Conservation (phyloP, 129 eudicot species). For the Chrysanthemum lavandulifolium region DNA sequence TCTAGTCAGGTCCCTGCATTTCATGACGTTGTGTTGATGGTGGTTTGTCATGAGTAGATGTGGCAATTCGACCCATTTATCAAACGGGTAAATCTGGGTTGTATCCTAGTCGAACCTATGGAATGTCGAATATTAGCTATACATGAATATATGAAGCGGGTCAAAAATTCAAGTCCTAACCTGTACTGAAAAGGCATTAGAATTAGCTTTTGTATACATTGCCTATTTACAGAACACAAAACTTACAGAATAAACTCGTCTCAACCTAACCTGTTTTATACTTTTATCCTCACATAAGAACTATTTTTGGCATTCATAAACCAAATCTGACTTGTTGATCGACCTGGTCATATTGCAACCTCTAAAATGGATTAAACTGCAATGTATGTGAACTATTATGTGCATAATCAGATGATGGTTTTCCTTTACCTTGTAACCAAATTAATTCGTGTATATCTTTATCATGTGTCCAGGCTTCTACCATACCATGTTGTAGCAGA, state of each 20-base stretch:
- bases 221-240: too few species aligned
- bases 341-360: not conserved
- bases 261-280: too few species aligned
- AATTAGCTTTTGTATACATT: too few species aligned
- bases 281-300: too few species aligned
- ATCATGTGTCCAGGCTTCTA: slow-evolving; percentile 52
- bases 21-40: not conserved
- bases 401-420: not conserved
- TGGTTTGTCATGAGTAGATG: not conserved
- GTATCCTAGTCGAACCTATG: not conserved
- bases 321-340: not conserved
- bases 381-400: too few species aligned
- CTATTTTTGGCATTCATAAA: too few species aligned
- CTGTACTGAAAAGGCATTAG: too few species aligned
- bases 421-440: not conserved
- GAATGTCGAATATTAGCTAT: too few species aligned
- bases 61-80: not conserved
- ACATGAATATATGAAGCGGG: not conserved
- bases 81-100: not conserved
- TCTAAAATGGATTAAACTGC: not conserved
- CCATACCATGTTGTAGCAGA: slow-evolving; percentile 58
- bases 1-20: too few species aligned
- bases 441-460: not conserved
- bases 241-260: too few species aligned
- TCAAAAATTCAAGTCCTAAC: not conserved